Evolutionary conservation across 2,329 filamentous ascomycete genomes (phyloP), one percentile per base, ranked within the genome.

Genomic region (Pestalotiopsis sp.): DNA sequence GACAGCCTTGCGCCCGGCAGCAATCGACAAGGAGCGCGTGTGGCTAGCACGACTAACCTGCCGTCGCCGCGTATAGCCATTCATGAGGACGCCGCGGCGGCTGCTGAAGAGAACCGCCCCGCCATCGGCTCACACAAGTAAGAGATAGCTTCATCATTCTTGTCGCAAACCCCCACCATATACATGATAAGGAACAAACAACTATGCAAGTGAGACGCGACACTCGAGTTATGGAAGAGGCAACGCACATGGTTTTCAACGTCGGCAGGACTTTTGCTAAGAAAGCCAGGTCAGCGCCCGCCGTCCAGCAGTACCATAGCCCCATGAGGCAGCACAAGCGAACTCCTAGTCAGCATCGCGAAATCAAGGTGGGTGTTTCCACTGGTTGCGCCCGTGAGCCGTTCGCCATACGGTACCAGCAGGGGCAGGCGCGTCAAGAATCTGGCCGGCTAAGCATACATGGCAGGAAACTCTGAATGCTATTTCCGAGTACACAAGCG

Each of bases 401-500:
- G 56, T n/a, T 41, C 12, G 20, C 14, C 6, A 17, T 14, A 27
- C 17, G 27, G 23, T 5, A 13, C 27, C 14, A 39, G 59, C 17
- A n/a, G 13, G 17, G 27, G n/a, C 36, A 23, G 13, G 25, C 9
- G 57, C 25, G n/a, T 31, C 39, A 52, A 23, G 56, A 25, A 58
- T 27, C 20, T 27, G 25, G 27, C 31, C 31, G 58, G 60, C 67
- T 70, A 70, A 70, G 17, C 23, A 7, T 45, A 9, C 23, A 11
- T 31, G 36, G 45, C 74, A 95, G 92, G 95, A 97, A 89, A 98
- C 95, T 3, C 89, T 97, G 75, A 92, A 98, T 84, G 95, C 95
- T 67, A 90, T 90, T 69, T 95, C 94, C 38, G 91, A 96, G 78
- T 97, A 97, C 80, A 91, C 89, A 70, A 96, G 91, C 75, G 95